These are phyloP conservation scores for Fusarium illudens DNA, from an alignment of 2,329 filamentous ascomycete species.

Conservation along the genomic window DNA sequence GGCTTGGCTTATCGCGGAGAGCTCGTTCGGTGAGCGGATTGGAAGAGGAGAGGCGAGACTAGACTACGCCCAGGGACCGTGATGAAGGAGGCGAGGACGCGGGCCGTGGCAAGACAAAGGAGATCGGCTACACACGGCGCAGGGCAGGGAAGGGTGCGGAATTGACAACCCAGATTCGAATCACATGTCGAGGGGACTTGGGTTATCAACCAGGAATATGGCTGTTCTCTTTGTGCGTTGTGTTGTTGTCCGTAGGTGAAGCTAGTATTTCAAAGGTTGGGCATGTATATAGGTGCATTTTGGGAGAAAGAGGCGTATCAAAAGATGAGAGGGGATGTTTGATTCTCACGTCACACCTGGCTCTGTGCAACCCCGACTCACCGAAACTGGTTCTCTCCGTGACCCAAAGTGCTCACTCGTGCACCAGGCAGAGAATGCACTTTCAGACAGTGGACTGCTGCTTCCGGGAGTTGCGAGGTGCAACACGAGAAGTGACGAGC, in stretches of 20 bases:
- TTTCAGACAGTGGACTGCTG: neutral
- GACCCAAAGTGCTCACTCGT: conserved; percentile 19
- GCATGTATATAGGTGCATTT: conserved; percentile 12
- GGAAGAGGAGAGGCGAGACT: conserved; percentile 26
- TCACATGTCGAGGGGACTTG: conserved; percentile 27
- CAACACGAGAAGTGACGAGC: neutral
- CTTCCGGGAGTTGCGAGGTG: conserved; percentile 13
- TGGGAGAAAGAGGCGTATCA: conserved; percentile 25
- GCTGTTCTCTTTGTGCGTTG: conserved; percentile 7
- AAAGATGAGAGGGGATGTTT: conserved; percentile 20
- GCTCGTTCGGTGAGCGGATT: conserved; percentile 17
- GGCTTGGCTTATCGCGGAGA: conserved; percentile 12
- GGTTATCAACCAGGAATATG: conserved; percentile 21
- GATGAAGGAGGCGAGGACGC: conserved; percentile 16
- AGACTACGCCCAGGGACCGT: conserved; percentile 22
- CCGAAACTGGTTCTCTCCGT: conserved; percentile 5
- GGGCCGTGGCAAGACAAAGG: conserved; percentile 24
- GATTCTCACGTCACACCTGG: conserved; percentile 13
- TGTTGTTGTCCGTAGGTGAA: conserved; percentile 18
- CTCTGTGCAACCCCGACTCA: conserved; percentile 8
- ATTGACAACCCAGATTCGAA: conserved; percentile 18
- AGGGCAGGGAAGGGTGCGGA: conserved; percentile 20
- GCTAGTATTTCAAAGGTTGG: conserved; percentile 9
- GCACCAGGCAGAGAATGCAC: conserved; percentile 5
- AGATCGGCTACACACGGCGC: conserved; percentile 38